Conservation (phyloP, 371 early-diverging fungal genomes). For the Mucor mucedo region DNA sequence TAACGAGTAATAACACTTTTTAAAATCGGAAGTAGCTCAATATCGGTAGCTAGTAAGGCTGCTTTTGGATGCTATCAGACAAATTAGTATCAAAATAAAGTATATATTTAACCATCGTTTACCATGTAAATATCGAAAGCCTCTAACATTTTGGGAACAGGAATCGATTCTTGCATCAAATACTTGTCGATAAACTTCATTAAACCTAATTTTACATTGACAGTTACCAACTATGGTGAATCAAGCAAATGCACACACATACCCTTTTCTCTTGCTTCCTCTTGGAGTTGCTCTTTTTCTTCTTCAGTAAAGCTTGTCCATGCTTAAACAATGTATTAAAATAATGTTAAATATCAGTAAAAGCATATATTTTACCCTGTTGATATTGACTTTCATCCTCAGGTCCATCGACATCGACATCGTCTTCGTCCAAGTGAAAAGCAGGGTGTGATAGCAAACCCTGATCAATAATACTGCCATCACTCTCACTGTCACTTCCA, state of each 20-base stretch:
- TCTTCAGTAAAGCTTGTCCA: conserved; percentile 49
- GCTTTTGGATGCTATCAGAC: conserved; percentile 42
- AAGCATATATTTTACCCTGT: conserved; percentile 19
- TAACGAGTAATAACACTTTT: conserved; percentile 54
- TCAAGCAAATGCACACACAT: neutral
- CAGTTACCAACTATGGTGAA: no score
- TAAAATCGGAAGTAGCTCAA: conserved; percentile 60
- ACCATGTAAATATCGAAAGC: conserved; percentile 57
- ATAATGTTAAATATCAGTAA: neutral
- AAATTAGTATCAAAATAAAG: neutral
- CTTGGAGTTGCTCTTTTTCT: conserved; percentile 38
- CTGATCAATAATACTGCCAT: conserved; percentile 24
- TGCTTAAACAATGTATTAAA: conserved; percentile 19
- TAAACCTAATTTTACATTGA: conserved; percentile 15
- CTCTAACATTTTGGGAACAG: conserved; percentile 60
- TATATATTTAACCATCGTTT: neutral
- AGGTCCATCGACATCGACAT: conserved; percentile 38
- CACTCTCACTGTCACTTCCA: conserved; percentile 31
- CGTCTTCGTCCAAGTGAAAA: conserved; percentile 38
- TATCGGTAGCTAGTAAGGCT: conserved; percentile 37
- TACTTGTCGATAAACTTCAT: conserved; percentile 65
- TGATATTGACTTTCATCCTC: conserved; percentile 34
- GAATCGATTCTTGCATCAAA: conserved; percentile 43
- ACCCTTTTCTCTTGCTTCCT: conserved; percentile 45
- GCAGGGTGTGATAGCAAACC: conserved; percentile 33